Percentiles rank a stretch among this genome's conserved stretches.
Conservation (phyloP, 257 asterid species). For the Ligustrum vulgare region DNA sequence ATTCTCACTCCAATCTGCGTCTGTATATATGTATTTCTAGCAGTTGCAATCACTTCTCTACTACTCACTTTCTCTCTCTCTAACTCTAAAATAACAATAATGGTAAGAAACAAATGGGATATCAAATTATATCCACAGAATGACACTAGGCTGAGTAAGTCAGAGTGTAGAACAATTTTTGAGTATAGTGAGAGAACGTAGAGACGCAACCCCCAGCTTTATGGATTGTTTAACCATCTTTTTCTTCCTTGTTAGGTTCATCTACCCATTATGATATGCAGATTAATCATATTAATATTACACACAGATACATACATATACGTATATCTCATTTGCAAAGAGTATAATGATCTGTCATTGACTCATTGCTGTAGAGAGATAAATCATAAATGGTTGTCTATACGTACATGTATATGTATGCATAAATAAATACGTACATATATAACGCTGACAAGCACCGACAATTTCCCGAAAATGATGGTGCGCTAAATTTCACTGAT, state of each 20-base stretch:
- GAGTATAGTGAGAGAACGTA: not conserved
- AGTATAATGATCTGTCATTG: no score
- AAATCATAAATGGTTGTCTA: not conserved
- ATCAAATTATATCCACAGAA: slow-evolving; percentile 2
- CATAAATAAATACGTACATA: not conserved
- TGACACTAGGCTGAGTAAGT: not conserved
- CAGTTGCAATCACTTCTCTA: not conserved
- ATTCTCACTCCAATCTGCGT: slow-evolving; percentile 3
- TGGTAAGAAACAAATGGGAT: not conserved
- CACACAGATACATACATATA: not conserved
- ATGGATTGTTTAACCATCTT: not conserved
- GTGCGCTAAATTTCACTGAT: slow-evolving; percentile 15
- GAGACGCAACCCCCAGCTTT: not conserved
- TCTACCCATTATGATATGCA: not conserved
- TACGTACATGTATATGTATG: not conserved
- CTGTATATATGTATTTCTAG: not conserved
- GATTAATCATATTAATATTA: not conserved
- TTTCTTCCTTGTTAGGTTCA: slow-evolving; percentile 2
- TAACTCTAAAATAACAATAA: not conserved
- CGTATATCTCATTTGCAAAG: not conserved
- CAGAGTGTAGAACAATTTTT: not conserved
- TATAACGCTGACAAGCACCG: slow-evolving; percentile 1
- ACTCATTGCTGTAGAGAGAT: not conserved
- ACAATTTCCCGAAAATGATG: slow-evolving; percentile 18
- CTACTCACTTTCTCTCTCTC: not conserved